These are phyloP conservation scores for Globisporangium splendens DNA, from an alignment of 352 stramenopile species.

Conservation along the genomic window DNA sequence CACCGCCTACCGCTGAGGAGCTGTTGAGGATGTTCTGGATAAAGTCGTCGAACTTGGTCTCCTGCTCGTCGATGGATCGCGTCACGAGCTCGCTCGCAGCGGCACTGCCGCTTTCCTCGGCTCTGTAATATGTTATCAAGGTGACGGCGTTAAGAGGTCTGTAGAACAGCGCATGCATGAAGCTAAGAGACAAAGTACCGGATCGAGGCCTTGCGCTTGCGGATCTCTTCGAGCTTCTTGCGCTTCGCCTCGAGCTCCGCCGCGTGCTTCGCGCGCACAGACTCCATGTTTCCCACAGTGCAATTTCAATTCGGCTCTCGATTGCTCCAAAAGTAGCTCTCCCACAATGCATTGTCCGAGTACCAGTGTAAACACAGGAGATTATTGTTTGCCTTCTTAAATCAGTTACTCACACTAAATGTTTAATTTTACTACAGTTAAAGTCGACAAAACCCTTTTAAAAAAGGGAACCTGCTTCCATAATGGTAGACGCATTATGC, in stretches of 20 bases:
- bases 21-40: slow-evolving; percentile 85
- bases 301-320: neutral
- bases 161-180: too few relatives aligned
- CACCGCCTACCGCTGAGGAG: slow-evolving; percentile 12
- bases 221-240: slow-evolving; percentile 89
- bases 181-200: too few relatives aligned
- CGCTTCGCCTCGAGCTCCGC: slow-evolving; percentile 85
- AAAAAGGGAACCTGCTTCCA: too few relatives aligned
- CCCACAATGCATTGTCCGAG: too few relatives aligned
- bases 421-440: too few relatives aligned
- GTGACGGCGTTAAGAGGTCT: too few relatives aligned
- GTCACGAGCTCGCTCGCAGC: slow-evolving; percentile 43
- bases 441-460: too few relatives aligned
- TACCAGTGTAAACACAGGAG: too few relatives aligned
- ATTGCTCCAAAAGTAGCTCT: too few relatives aligned
- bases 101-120: slow-evolving; percentile 34
- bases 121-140: slow-evolving; percentile 15
- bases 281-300: slow-evolving; percentile 35
- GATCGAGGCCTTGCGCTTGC: slow-evolving; percentile 75
- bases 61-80: slow-evolving; percentile 61
- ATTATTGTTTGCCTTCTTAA: too few relatives aligned
- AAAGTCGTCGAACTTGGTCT: slow-evolving; percentile 80
- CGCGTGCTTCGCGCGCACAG: slow-evolving; percentile 78
- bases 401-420: too few relatives aligned
- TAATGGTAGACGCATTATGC: too few relatives aligned